Evolutionary conservation across 768 basidiomycete species (phyloP).

Genomic region (Trametes sanguinea): DNA sequence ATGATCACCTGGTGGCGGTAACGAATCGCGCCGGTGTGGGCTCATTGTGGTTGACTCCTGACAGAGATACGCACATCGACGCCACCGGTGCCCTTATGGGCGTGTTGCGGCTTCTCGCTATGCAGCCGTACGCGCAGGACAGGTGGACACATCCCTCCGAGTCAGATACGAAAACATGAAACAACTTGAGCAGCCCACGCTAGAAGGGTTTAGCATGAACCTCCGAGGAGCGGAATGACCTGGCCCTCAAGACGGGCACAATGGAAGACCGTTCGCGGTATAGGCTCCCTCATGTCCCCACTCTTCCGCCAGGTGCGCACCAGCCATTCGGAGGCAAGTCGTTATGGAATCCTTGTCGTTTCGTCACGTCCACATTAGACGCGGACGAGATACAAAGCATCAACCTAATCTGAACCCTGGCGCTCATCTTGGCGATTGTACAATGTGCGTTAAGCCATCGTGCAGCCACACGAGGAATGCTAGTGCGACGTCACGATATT

Average conservation of each 20-base stretch:
- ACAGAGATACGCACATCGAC: not conserved
- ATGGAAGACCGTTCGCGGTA: constrained; percentile 8
- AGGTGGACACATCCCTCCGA: not conserved
- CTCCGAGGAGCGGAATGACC: constrained; percentile 6
- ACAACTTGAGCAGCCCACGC: not conserved
- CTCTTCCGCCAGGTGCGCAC: constrained; percentile 10
- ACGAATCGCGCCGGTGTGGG: not conserved
- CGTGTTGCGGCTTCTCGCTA: not conserved
- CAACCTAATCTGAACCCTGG: constrained; percentile 19
- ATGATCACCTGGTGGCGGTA: constrained; percentile 6
- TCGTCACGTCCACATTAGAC: not conserved
- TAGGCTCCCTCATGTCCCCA: constrained; percentile 9
- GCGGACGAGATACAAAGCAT: constrained; percentile 16
- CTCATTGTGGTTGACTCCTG: not conserved
- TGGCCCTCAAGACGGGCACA: constrained; percentile 5
- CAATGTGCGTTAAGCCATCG: not conserved
- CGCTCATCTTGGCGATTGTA: too few relatives aligned
- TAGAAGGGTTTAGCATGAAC: constrained; percentile 7
- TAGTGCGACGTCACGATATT: not conserved
- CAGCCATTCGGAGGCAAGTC: constrained; percentile 12
- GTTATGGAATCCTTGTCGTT: not conserved
- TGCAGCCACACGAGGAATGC: constrained; percentile 1
- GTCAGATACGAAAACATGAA: not conserved
- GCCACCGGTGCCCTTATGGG: not conserved
- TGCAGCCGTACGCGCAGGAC: not conserved